Percentiles rank a stretch among this genome's conserved stretches.
Conservation (phyloP, 2,329 filamentous ascomycete species). For the Pyrenophora teres region DNA sequence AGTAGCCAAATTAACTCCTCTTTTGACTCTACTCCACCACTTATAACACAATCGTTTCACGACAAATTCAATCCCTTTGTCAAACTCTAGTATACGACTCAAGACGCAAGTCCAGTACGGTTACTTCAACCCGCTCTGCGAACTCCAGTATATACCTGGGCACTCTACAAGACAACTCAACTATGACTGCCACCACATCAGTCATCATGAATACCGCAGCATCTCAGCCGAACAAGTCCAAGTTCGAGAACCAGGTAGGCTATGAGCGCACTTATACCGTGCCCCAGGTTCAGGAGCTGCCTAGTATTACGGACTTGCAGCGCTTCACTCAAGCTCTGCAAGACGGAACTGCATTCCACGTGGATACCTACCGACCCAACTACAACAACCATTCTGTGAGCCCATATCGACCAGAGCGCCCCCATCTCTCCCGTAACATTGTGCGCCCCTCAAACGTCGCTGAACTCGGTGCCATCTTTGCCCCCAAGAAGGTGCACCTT, state of each 20-base stretch:
- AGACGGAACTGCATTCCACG: constrained; percentile 1
- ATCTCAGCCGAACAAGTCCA: background rate
- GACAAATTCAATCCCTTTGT: too few relatives aligned
- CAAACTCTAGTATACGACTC: too few relatives aligned
- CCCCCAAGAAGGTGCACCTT: background rate
- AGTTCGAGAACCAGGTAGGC: background rate
- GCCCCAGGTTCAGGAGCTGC: background rate
- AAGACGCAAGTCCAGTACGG: too few relatives aligned
- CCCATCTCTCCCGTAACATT: background rate
- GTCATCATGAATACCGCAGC: background rate
- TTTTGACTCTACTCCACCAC: too few relatives aligned
- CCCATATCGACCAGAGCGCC: background rate
- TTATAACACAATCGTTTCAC: too few relatives aligned
- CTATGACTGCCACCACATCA: too few relatives aligned
- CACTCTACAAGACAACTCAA: too few relatives aligned
- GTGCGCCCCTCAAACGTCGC: background rate
- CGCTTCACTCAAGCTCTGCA: background rate
- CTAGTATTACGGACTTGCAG: background rate
- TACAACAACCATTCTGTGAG: constrained; percentile 7
- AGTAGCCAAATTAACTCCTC: too few relatives aligned
- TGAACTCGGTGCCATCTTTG: background rate
- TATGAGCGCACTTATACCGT: background rate
- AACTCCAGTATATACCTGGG: too few relatives aligned
- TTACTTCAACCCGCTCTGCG: too few relatives aligned
- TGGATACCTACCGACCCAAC: constrained; percentile 11